Evolutionary conservation across 176 grass and related monocot genomes (phyloP).

Genomic region (Eragrostis nindensis): DNA sequence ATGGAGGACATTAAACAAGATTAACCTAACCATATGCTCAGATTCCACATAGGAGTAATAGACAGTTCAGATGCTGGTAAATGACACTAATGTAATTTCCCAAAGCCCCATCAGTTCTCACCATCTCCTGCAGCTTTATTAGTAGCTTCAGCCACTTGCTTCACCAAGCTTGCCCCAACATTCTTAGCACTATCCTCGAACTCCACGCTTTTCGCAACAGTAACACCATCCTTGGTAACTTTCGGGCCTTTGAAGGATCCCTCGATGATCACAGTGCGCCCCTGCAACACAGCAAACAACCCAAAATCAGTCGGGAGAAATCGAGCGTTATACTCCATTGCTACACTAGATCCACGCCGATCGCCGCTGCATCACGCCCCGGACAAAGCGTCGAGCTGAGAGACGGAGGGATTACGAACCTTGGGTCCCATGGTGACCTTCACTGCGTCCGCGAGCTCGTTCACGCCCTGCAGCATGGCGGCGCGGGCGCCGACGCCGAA

Average conservation of each 20-base stretch:
- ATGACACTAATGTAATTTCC: background rate
- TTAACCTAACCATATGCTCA: background rate
- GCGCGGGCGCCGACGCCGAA: constrained; percentile 65
- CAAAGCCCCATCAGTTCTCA: constrained; percentile 27
- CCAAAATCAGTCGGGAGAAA: constrained; percentile 24
- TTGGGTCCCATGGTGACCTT: constrained; percentile 90
- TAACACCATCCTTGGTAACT: constrained; percentile 95
- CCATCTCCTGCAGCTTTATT: constrained; percentile 92
- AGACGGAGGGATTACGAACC: constrained; percentile 35
- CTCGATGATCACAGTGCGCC: constrained; percentile 89
- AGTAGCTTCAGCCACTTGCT: constrained; percentile 88
- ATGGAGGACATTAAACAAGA: background rate
- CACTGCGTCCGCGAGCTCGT: constrained; percentile 78
- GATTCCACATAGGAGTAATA: constrained; percentile 16
- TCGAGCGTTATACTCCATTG: background rate
- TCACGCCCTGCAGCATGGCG: constrained; percentile 75
- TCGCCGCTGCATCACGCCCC: background rate
- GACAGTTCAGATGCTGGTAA: background rate
- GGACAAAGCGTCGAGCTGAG: background rate
- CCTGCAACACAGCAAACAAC: constrained; percentile 42
- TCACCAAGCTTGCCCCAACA: constrained; percentile 85
- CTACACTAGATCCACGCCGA: constrained; percentile 26
- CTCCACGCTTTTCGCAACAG: constrained; percentile 88
- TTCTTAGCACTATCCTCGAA: constrained; percentile 82
- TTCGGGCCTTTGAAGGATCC: constrained; percentile 50